Evolutionary conservation across 306 rosid genomes (phyloP), one percentile per base, ranked within the genome.

Genomic region (Macrotyloma uniflorum): DNA sequence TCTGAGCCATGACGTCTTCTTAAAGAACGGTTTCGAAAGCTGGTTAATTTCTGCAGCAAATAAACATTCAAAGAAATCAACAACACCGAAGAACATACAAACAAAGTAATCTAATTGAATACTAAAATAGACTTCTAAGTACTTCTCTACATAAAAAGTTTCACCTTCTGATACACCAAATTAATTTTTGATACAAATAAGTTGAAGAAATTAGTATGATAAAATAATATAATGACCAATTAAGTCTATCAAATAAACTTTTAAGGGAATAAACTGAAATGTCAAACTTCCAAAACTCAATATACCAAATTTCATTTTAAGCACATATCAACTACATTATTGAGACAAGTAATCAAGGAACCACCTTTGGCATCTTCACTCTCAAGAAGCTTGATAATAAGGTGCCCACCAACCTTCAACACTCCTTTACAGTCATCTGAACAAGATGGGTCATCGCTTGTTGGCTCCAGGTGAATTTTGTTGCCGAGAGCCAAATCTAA

Each of bases 301-400:
- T 11, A 12, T 0, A 12, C 16, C 47, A 42, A 42, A 42, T 42
- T 10, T 4, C 12, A 42, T 40, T 40, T 36, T 36, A 2, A 13
- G 13, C 43, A 38, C 43, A 38, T 8, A 38, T 38, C 3, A 38
- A 38, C 2, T 12, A 12, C 47, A 42, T 12, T 42, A 42, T 42
- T 42, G 15, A 42, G 47, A 42, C 1, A 42, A 42, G 16, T 0
- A 42, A 55, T 45, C 53, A 46, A 85, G 22, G 42, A 79, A 62
- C 43, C n/a, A 76, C 99, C 99, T 87, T 87, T 89, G 14, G 86
- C 80, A 59, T 91, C 99, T 88, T 91, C 97, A 74, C 98, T 88
- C 90, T 95, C 94, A 74, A 95, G 85, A 78, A 95, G 94, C 88
- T 91, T 95, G 67, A 95, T 86, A 45, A 93, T 80, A 62, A 95